Conservation (phyloP, 2,329 filamentous ascomycete genomes). For the Ophiosphaerella narmari region DNA sequence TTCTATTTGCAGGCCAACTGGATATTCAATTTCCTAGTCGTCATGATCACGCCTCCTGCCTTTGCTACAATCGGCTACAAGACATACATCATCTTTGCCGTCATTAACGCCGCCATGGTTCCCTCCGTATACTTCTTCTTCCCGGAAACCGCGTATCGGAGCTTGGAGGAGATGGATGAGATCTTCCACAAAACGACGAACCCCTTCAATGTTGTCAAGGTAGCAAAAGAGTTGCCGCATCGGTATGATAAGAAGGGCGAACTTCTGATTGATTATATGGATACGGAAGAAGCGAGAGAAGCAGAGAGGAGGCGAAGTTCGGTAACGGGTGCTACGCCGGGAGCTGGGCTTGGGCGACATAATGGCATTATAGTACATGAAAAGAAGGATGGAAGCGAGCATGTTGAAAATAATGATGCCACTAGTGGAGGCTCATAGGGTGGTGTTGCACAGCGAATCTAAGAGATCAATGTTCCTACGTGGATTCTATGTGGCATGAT, state of each 20-base stretch:
- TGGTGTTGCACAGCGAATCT: too few species aligned
- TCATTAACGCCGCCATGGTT: slow-evolving; percentile 61
- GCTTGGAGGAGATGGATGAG: slow-evolving; percentile 55
- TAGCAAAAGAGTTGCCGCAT: slow-evolving; percentile 58
- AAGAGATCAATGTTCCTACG: too few species aligned
- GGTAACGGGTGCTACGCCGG: slow-evolving; percentile 19
- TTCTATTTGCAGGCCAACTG: slow-evolving; percentile 10
- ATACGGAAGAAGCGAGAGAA: slow-evolving; percentile 41
- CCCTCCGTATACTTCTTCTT: slow-evolving; percentile 65
- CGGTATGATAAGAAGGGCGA: slow-evolving; percentile 64
- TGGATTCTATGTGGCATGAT: too few species aligned
- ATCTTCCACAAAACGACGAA: slow-evolving; percentile 64
- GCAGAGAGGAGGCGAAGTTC: slow-evolving; percentile 37
- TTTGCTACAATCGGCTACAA: slow-evolving; percentile 61
- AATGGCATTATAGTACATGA: not conserved
- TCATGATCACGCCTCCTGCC: slow-evolving; percentile 68
- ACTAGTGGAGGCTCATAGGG: not conserved
- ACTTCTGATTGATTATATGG: slow-evolving; percentile 58
- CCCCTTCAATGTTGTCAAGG: slow-evolving; percentile 55
- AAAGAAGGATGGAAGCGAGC: slow-evolving; percentile 5
- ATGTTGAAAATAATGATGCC: not conserved
- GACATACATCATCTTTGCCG: slow-evolving; percentile 62
- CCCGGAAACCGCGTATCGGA: slow-evolving; percentile 61
- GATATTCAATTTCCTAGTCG: slow-evolving; percentile 62
- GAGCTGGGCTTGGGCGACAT: not conserved